Evolutionary conservation across 345 rosid species (phyloP), one percentile per base, ranked within the genome.

Genomic region (Physaria fendleri): DNA sequence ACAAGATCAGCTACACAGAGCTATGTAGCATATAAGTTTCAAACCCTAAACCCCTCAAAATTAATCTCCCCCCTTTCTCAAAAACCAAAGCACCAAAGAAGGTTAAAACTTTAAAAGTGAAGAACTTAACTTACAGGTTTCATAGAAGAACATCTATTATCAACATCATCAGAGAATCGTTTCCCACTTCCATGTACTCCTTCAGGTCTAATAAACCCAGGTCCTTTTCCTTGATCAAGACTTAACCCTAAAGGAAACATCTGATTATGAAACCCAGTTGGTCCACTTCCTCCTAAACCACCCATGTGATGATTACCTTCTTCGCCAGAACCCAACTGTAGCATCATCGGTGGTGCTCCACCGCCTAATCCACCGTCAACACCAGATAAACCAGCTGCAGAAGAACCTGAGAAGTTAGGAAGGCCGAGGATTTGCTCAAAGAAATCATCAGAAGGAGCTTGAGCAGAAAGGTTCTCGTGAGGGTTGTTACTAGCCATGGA

Each of bases 171-270:
- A 0, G 77, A 82, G 40, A 79, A 85, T 25, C 94, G 82, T 71
- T 82, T 89, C n/a, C 84, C 85, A 32, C 86, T 89, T 23, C 85
- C 94, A 17, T 87, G 86, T 1, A 77, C 89, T 6, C 79, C 97
- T 52, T 87, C 92, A 32, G 83, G 82, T 71, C 85, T 87, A 66
- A 86, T 67, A 73, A 81, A 87, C 39, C 81, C 83, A 62, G 44
- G 68, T 57, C 94, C 97, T 66, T 79, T 85, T 6, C 97, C 94
- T 78, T 86, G 89, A 27, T 93, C 94, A 74, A 93, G 71, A 78
- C 99, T 85, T 66, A 93, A 68, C 6, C 94, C 97, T 39, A 86
- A 39, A 5, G 99, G 99, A 42, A 93, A 93, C 51, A 76, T 71
- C 68, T 75, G 73, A 30, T 86, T 88, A 25, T 82, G 96, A 79